Base-by-base conservation (phyloP, 176 grass and related monocot genomes). In the Alopecurus myosuroides region DNA sequence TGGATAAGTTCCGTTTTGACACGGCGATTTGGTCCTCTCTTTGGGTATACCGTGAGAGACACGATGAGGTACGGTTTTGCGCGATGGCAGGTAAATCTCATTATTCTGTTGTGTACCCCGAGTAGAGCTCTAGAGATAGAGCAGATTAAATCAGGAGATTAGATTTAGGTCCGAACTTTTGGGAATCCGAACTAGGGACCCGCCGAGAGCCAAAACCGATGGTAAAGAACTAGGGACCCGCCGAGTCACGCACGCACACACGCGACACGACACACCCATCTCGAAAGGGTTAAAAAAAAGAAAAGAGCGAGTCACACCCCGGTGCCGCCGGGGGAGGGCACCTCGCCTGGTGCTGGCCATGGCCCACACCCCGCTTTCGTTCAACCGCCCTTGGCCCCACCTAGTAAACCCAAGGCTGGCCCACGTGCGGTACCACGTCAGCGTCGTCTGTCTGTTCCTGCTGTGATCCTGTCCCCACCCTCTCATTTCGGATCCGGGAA, bases 391-490 rank as follows among this genome's bases (percentile, higher is more conserved):
- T 0, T 3, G 52, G 85, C 34, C 60, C 78, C 70, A 52, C 30
- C 2, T 7, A 72, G 23, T 86, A 46, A 78, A 86, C 50, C 33
- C 33, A 42, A 1, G 15, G 41, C 20, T 66, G 83, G 77, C 77
- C 83, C 88, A 86, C 84, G 53, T 51, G 78, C 61, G 55, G 69
- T 11, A 25, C 81, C 74, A 74, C 63, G 77, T 70, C 60, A 85
- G 78, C 77, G 19, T 34, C 88, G 55, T 15, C 57, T n/a, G 46
- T 57, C 13, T 23, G 18, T 44, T 7, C 67, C 7, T 11, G 39
- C 67, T n/a, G 66, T 70, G 19, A 22, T 40, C 41, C 13, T 7
- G 40, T 46, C 61, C 4, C 41, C n/a, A 33, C 42, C n/a, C 40
- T 22, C 77, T 10, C 42, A 15, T 60, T 72, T 56, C 74, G 80